Base-by-base conservation (phyloP, 1,139 yeast species). In the Scheffersomyces lignicola region DNA sequence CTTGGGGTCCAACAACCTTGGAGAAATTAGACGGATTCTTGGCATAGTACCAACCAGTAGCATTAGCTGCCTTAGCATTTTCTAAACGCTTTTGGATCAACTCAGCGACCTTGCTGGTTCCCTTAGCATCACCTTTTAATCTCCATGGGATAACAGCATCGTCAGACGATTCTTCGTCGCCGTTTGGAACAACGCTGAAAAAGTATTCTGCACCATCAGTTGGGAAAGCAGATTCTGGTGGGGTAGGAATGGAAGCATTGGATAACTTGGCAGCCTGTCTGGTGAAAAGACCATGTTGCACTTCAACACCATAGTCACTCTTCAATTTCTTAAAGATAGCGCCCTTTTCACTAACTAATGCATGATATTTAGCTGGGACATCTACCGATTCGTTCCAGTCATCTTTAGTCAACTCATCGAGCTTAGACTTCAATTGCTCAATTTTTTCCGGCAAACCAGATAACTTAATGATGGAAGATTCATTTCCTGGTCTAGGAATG, bases 1-100 rank as follows among this genome's bases (percentile, higher is more conserved):
- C 96, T 48, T 78, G 82, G 15, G 88, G 80, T 5, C 96, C 96
- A 48, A 88, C 75, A 33, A 87, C 69, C 57, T 73, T 75, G 39
- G 84, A 74, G 46, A 69, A 68, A n/a, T 42, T 42, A 1, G 63
- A 47, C 15, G 73, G 62, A 40, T 62, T 54, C 27, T 51, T 47
- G 18, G 63, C 47, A 48, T 63, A 66, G 37, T 61, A 58, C 75
- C 76, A 70, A 13, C 65, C 76, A 23, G 52, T 49, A 24, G 47
- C 43, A 20, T 50, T 52, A 25, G 73, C 64, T n/a, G 45, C 42
- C 40, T 60, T 46, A 24, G 74, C 73, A 25, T 45, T 49, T 18
- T 49, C 58, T 46, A 69, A 60, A 37, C 69, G 58, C 21, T 56
- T 53, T 34, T 56, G 45, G 27, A 69, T 54, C 29, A 62, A 56